phyloP scores from a whole-genome alignment of 495 filamentous ascomycete species.

The Hypoxylon lienhwacheense region DNA sequence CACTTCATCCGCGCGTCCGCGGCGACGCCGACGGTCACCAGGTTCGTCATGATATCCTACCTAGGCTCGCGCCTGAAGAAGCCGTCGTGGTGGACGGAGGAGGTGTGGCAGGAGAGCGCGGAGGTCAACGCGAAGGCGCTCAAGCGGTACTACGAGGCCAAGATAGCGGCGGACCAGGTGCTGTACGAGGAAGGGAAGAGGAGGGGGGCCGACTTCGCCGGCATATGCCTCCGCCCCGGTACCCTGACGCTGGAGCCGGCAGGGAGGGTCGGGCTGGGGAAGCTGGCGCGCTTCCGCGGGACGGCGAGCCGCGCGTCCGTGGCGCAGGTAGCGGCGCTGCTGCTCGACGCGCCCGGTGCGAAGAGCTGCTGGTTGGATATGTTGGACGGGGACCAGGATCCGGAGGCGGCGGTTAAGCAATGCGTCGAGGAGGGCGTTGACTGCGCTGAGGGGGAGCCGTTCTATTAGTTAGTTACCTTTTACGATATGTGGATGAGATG shows the following conservation, averaged over 20 bases:
- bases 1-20: constrained; percentile 70
- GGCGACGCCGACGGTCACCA: constrained; percentile 59
- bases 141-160: constrained; percentile 70
- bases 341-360: constrained; percentile 61
- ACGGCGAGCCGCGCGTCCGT: constrained; percentile 67
- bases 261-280: constrained; percentile 66
- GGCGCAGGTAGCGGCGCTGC: constrained; percentile 64
- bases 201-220: constrained; percentile 56
- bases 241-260: constrained; percentile 61
- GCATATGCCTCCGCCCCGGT: constrained; percentile 71
- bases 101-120: constrained; percentile 54
- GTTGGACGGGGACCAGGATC: constrained; percentile 56
- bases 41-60: constrained; percentile 76
- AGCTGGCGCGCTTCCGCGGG: constrained; percentile 54
- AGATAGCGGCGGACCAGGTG: constrained; percentile 73
- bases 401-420: constrained; percentile 65
- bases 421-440: constrained; percentile 65
- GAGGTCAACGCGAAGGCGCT: constrained; percentile 58
- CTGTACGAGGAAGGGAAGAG: constrained; percentile 59
- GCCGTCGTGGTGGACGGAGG: constrained; percentile 70
- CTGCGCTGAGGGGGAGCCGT: constrained; percentile 63
- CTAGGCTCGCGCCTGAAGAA: constrained; percentile 58
- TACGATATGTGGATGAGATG: too few relatives aligned
- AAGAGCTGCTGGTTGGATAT: constrained; percentile 51
- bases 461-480: constrained; percentile 26